Conservation (phyloP, 1,284 basidiomycete genomes). For the Farysia itapuensis region DNA sequence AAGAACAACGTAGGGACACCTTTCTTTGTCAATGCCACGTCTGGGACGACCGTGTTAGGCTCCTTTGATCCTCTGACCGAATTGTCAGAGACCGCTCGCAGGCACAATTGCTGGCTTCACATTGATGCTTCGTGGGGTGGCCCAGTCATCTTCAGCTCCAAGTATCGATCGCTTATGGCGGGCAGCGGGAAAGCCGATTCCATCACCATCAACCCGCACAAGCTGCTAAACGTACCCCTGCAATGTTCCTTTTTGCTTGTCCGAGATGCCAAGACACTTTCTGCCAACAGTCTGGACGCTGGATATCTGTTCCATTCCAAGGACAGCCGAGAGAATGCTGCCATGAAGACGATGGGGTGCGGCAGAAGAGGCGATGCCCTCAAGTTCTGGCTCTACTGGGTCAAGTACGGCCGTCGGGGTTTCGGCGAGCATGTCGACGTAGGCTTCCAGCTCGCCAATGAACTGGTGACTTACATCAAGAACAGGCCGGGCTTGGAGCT, state of each 20-base stretch:
- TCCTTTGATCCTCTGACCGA: constrained; percentile 59
- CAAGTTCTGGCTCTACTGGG: constrained; percentile 61
- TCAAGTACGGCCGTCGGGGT: constrained; percentile 57
- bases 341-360: constrained; percentile 58
- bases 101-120: constrained; percentile 59
- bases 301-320: constrained; percentile 61
- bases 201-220: constrained; percentile 62
- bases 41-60: constrained; percentile 61
- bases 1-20: constrained; percentile 41
- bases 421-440: constrained; percentile 53
- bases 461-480: constrained; percentile 33
- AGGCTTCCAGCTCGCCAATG: constrained; percentile 33
- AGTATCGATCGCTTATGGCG: constrained; percentile 34
- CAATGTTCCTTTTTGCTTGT: constrained; percentile 62
- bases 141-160: constrained; percentile 56
- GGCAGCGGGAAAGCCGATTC: constrained; percentile 57
- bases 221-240: constrained; percentile 61
- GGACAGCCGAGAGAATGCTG: constrained; percentile 30
- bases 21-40: constrained; percentile 62
- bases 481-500: constrained; percentile 37
- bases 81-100: constrained; percentile 53
- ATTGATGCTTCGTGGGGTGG: constrained; percentile 62
- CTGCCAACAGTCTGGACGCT: constrained; percentile 60
- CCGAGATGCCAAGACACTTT: constrained; percentile 50
- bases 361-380: constrained; percentile 61